phyloP scores from a whole-genome alignment of 208 protist species.

The Crithidia thermophila region DNA sequence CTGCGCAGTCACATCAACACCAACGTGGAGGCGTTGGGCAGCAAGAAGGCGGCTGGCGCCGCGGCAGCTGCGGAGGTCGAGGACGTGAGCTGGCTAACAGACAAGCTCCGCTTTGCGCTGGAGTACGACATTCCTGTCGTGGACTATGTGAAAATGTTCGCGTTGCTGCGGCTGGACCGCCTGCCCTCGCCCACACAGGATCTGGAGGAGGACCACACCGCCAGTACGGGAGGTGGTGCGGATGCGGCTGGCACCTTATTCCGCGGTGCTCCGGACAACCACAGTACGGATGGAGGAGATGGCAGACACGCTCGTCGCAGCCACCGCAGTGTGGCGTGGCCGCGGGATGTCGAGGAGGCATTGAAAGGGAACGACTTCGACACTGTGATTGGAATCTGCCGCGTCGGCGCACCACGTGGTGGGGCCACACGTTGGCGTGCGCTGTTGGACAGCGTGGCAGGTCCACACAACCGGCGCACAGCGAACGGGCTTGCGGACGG shows the following conservation, averaged over 20 bases:
- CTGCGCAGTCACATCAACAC: neutral
- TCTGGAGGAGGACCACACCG: neutral
- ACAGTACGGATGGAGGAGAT: neutral
- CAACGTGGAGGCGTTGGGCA: neutral
- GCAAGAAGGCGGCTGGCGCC: neutral
- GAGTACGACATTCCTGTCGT: conserved; percentile 67
- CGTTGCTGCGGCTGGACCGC: conserved; percentile 36
- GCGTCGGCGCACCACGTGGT: conserved; percentile 13
- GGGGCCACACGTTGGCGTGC: conserved; percentile 10
- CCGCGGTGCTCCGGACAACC: too few species aligned
- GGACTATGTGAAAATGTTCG: conserved; percentile 57
- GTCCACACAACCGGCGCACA: neutral
- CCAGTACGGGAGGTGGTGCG: neutral
- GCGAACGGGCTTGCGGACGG: neutral
- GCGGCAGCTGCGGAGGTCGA: neutral
- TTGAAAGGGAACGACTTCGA: conserved; percentile 42
- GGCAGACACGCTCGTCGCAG: too few species aligned
- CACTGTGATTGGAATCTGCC: conserved; percentile 35
- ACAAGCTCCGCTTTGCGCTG: conserved; percentile 75
- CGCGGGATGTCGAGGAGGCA: conserved; percentile 5
- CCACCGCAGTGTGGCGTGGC: neutral
- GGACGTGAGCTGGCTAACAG: conserved; percentile 25
- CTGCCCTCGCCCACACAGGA: conserved; percentile 21
- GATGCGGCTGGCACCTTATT: too few species aligned
- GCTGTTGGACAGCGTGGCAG: neutral